Conservation (phyloP, 192 early-diverging fungal species). For the Podila horticola region DNA sequence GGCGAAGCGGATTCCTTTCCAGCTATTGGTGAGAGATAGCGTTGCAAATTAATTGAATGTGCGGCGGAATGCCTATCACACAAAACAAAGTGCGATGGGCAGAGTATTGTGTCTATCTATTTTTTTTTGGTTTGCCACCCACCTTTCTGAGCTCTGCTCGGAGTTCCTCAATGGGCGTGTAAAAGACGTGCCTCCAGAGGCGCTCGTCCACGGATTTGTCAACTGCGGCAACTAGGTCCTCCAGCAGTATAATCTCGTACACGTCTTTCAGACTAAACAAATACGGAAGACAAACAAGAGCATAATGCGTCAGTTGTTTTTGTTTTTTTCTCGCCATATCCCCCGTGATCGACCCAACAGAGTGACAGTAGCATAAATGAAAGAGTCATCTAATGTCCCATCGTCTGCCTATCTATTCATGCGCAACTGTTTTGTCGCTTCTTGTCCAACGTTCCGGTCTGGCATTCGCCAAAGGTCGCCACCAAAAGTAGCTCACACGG, state of each 20-base stretch:
- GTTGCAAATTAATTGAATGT: not conserved
- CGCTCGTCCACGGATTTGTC: slow-evolving; percentile 64
- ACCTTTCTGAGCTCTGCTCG: slow-evolving; percentile 61
- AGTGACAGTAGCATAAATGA: too few species aligned
- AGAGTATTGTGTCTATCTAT: too few species aligned
- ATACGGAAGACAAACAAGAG: not conserved
- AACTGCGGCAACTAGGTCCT: slow-evolving; percentile 58
- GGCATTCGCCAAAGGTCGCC: not conserved
- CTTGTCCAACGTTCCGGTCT: too few species aligned
- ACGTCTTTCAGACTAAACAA: slow-evolving; percentile 57
- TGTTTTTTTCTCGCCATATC: too few species aligned
- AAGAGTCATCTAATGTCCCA: too few species aligned
- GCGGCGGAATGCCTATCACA: not conserved
- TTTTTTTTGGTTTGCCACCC: slow-evolving; percentile 6
- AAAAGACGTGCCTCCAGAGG: slow-evolving; percentile 67
- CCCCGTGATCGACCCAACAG: too few species aligned
- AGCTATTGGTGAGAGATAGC: slow-evolving; percentile 20
- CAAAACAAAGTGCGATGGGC: not conserved
- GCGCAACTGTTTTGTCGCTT: too few species aligned
- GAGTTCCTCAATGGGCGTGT: slow-evolving; percentile 63
- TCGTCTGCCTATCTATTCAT: too few species aligned
- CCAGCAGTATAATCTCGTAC: slow-evolving; percentile 57
- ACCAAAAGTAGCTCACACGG: not conserved
- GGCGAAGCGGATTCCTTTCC: slow-evolving; percentile 36
- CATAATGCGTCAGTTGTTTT: not conserved